These are phyloP conservation scores for Neofusicoccum umdonicola DNA, from an alignment of 2,329 filamentous ascomycete species.

Conservation along the genomic window DNA sequence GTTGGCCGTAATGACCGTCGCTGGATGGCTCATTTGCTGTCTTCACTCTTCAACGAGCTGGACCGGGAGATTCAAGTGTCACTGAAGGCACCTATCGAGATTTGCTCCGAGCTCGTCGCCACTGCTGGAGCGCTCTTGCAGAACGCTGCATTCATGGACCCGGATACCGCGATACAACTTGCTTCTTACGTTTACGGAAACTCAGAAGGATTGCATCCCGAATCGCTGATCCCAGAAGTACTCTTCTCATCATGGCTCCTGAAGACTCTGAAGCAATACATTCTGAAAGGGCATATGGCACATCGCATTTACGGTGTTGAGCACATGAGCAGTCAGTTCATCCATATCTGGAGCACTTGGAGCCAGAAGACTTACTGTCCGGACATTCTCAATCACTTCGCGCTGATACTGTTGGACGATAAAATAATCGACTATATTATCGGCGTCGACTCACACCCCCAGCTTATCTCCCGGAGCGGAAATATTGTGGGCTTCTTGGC, in stretches of 20 bases:
- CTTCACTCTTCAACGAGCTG: conserved; percentile 1
- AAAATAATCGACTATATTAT: conserved; percentile 83
- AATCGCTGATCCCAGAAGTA: conserved; percentile 40
- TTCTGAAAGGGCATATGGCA: conserved; percentile 86
- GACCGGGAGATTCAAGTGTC: background rate
- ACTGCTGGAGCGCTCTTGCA: background rate
- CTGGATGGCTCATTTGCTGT: background rate
- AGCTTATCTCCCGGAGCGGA: conserved; percentile 75
- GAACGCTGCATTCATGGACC: background rate
- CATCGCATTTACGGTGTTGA: conserved; percentile 76
- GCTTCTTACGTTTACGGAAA: background rate
- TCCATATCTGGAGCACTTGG: conserved; percentile 57
- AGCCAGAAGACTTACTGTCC: conserved; percentile 38
- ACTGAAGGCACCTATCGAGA: conserved; percentile 8
- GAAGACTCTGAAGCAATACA: conserved; percentile 64
- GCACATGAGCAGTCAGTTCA: conserved; percentile 69
- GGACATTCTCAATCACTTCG: conserved; percentile 62
- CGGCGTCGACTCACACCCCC: conserved; percentile 86
- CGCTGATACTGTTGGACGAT: conserved; percentile 66
- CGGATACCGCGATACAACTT: background rate
- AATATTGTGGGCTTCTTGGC: conserved; percentile 87
- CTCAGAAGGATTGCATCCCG: background rate
- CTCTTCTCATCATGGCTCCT: conserved; percentile 69
- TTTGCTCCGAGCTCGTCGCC: conserved; percentile 9
- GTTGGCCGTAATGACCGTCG: background rate